Base-by-base conservation (phyloP, 768 basidiomycete genomes). In the Gyrodon lividus region DNA sequence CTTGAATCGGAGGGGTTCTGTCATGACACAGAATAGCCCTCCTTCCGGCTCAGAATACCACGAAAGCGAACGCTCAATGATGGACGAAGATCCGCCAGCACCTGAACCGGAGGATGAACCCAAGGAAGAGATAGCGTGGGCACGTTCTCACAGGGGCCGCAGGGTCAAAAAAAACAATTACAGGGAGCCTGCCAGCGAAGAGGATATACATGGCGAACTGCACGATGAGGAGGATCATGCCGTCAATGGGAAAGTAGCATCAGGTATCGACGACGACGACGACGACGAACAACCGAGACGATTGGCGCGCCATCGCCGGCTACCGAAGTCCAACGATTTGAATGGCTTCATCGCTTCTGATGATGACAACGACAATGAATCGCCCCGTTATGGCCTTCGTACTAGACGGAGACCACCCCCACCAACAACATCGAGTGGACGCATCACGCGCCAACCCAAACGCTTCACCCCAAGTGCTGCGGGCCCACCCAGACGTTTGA, bases 121-220 rank as follows among this genome's bases (percentile, higher is more conserved):
- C 1, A 46, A 42, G 13, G 46, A 34, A 22, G 43, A 48, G 4
- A n/a, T 50, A 9, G 17, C 51, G 9, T 71, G 59, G 61, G 51
- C 42, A 13, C 65, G 46, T n/a, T 59, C 75, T 0, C 56, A 33
- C 19, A 63, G 76, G 26, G 81, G 83, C 14, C 69, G 82, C 28
- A 74, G 49, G 22, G 59, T 76, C 14, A 59, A 57, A 31, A 75
- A 65, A 62, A 68, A 57, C 34, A 63, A 56, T 6, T 82, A 81
- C 62, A 66, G 62, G 9, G 81, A 84, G 65, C 74, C 71, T 9
- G 69, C 65, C 16, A 72, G 71, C 47, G 79, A 80, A 24, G 74
- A 75, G n/a, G 78, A 74, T 20, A 6, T 47, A 6, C 56, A 43
- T 0, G 60, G 66, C 20, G 63, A 46, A 44, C 43, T 51, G 19